Base-by-base conservation (phyloP, 169 alveolate species). In the Plasmodium cynomolgi region DNA sequence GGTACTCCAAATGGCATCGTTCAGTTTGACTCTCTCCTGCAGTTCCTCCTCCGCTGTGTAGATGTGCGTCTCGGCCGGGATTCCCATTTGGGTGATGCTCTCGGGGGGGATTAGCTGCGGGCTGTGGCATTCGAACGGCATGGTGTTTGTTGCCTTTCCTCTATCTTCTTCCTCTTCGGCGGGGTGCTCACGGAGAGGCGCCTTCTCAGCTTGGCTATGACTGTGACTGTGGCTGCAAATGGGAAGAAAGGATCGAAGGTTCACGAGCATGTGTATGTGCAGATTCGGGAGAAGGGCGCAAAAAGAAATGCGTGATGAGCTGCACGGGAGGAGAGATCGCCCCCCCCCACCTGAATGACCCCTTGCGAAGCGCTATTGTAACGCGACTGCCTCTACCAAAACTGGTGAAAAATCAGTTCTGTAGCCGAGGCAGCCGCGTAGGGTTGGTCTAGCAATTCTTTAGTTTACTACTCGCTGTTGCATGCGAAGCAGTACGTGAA, bases 401-500 rank as follows among this genome's bases (percentile, higher is more conserved):
- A 62, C 33, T 62, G 13, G 11, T n/a, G 33, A 2, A 20, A 20
- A 6, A 9, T 41, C 62, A 50, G 79, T 44, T 72, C 56, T 17
- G 80, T 47, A 5, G 34, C 54, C 33, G 33, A 39, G 50, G 71
- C 29, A 29, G 68, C 33, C 33, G 68, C 4, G 85, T 73, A 15
- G 23, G 80, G 9, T 84, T 84, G 33, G 23, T 84, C 6, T 84
- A 13, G 93, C 93, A 84, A 74, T 84, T 15, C 56, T 74, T 74
- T 84, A 84, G 93, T 84, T 84, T 84, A 54, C 84, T 84, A 47
- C 33, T 74, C 79, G 37, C 84, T 84, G 62, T 34, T n/a, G 33
- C 41, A 73, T 37, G 75, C 33, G 47, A 74, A 84, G 62, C 62
- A 84, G 84, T 75, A 84, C 37, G 93, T 84, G 93, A 84, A 84